Evolutionary conservation across 495 filamentous ascomycete genomes (phyloP).

Genomic region (Jackrogersella multiformis): DNA sequence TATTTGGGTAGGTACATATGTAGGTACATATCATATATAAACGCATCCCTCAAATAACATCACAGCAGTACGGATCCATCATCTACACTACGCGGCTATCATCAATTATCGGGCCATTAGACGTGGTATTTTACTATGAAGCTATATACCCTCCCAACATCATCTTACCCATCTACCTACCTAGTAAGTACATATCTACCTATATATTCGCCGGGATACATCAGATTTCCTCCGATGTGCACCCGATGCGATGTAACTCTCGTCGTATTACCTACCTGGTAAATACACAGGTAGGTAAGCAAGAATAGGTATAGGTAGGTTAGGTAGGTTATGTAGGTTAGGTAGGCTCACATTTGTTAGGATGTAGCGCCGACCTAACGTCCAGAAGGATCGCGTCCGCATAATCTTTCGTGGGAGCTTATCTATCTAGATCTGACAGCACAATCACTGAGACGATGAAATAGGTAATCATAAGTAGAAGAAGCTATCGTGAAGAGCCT

Average conservation of each 20-base stretch:
- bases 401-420: conserved; percentile 10
- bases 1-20: too few relatives aligned
- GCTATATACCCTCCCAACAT: too few relatives aligned
- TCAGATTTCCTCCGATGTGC: conserved; percentile 21
- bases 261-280: neutral
- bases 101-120: conserved; percentile 4
- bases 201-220: neutral
- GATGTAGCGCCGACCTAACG: conserved; percentile 2
- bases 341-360: neutral
- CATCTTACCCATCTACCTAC: conserved; percentile 4
- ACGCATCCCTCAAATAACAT: too few relatives aligned
- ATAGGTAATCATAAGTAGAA: too few relatives aligned
- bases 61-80: neutral
- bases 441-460: neutral
- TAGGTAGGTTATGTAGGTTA: too few relatives aligned
- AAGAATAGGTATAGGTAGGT: neutral
- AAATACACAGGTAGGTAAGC: too few relatives aligned
- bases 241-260: conserved; percentile 4
- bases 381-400: neutral
- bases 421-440: conserved; percentile 7
- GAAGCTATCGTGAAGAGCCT: too few relatives aligned
- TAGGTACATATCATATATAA: too few relatives aligned
- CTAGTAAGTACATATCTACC: neutral
- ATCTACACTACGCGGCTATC: neutral
- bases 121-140: conserved; percentile 22